Conservation (phyloP, 2,329 filamentous ascomycete species). For the Leptographium procerum region DNA sequence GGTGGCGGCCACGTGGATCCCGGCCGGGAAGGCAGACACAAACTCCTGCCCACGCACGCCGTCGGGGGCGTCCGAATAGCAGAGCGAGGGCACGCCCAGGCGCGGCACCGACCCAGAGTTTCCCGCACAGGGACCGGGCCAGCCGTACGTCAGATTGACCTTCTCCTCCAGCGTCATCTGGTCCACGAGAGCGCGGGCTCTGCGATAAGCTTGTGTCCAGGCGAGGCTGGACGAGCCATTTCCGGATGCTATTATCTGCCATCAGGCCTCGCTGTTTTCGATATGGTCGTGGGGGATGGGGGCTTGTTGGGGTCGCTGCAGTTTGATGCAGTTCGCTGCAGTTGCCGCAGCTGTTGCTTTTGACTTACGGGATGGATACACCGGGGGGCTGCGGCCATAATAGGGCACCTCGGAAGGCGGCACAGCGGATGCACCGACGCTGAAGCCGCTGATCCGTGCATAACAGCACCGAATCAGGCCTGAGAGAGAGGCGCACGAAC, state of each 20-base stretch:
- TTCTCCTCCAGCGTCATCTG: constrained; percentile 29
- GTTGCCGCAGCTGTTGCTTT: background rate
- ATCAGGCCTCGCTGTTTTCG: background rate
- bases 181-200: constrained; percentile 23
- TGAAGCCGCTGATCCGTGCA: background rate
- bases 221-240: constrained; percentile 16
- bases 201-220: constrained; percentile 25
- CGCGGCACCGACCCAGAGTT: constrained; percentile 23
- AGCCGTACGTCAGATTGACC: constrained; percentile 27
- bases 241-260: constrained; percentile 13
- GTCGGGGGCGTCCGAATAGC: constrained; percentile 31
- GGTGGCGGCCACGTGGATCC: constrained; percentile 57
- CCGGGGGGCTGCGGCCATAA: constrained; percentile 22
- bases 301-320: too few relatives aligned
- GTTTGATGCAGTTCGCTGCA: too few relatives aligned
- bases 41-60: constrained; percentile 23
- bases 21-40: constrained; percentile 47
- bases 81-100: constrained; percentile 29
- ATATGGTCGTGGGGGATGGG: too few relatives aligned
- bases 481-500: background rate
- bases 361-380: constrained; percentile 21
- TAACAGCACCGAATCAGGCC: background rate
- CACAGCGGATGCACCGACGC: background rate
- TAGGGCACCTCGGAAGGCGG: constrained; percentile 18
- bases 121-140: constrained; percentile 20